Evolutionary conservation across 352 stramenopile species (phyloP).

Genomic region (Salisapilia sapeloensis): DNA sequence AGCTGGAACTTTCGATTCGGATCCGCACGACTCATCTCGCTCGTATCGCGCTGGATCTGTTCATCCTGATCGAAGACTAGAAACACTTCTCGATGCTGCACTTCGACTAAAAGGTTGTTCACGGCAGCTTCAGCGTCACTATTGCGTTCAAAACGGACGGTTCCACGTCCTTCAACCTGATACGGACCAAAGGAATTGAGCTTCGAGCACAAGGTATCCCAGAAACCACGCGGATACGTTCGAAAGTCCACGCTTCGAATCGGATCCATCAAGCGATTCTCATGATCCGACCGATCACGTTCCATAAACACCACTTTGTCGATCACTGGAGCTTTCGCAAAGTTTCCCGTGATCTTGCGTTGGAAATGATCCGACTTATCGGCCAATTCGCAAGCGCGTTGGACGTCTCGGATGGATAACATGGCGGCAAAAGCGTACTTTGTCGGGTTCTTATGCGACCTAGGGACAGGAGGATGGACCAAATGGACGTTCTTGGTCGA

Average conservation of each 20-base stretch:
- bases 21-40: slow-evolving; percentile 8
- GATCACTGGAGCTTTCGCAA: slow-evolving; percentile 46
- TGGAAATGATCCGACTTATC: slow-evolving; percentile 13
- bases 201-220: slow-evolving; percentile 19
- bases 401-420: no score
- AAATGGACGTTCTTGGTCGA: slow-evolving; percentile 29
- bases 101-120: slow-evolving; percentile 16
- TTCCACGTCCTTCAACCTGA: slow-evolving; percentile 16
- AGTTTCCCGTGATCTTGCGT: slow-evolving; percentile 31
- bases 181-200: slow-evolving; percentile 31
- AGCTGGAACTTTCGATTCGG: slow-evolving; percentile 1
- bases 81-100: slow-evolving; percentile 36
- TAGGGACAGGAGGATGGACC: slow-evolving; percentile 16
- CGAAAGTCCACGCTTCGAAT: slow-evolving; percentile 27
- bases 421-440: slow-evolving; percentile 58
- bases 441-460: slow-evolving; percentile 3
- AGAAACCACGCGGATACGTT: slow-evolving; percentile 19
- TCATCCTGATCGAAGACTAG: slow-evolving; percentile 53
- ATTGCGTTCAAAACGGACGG: slow-evolving; percentile 27
- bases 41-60: slow-evolving; percentile 31
- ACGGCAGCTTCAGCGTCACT: slow-evolving; percentile 48
- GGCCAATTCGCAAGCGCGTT: slow-evolving; percentile 27
- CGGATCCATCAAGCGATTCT: slow-evolving; percentile 16
- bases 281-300: slow-evolving; percentile 9
- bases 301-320: slow-evolving; percentile 50